A percentile compares a stretch with the other conserved stretches of the same genome.
phyloP scores from a whole-genome alignment of 306 rosid genomes.

The Rubus parviflorus region DNA sequence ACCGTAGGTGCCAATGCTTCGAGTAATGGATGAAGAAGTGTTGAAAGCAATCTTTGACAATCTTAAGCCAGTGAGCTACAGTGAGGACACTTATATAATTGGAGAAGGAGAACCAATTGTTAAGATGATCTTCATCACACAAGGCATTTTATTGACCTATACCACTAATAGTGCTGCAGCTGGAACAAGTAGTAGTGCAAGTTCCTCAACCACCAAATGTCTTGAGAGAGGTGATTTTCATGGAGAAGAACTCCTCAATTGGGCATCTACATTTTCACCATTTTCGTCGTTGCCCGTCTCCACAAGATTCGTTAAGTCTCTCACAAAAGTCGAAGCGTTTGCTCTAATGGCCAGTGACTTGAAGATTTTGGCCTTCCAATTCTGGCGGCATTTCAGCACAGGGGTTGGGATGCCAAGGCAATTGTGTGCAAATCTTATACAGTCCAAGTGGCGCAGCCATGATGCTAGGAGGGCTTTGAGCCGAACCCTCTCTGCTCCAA shows the following conservation, averaged over 20 bases:
- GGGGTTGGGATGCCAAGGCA: not conserved
- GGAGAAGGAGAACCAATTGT: not conserved
- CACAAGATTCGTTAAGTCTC: constrained; percentile 30
- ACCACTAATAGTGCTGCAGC: not conserved
- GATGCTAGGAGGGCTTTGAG: not conserved
- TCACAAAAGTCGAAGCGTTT: constrained; percentile 1
- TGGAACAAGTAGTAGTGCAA: not conserved
- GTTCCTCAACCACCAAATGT: not conserved
- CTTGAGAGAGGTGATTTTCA: not conserved
- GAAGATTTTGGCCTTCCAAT: not conserved
- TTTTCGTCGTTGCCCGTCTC: constrained; percentile 40
- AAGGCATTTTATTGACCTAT: not conserved
- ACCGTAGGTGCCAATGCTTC: not conserved
- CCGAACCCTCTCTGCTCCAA: not conserved
- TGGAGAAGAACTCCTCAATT: constrained; percentile 19
- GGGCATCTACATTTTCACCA: constrained; percentile 37
- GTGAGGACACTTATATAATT: not conserved
- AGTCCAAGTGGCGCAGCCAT: not conserved
- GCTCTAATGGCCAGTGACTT: not conserved
- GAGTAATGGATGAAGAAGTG: not conserved
- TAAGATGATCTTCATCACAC: constrained; percentile 1
- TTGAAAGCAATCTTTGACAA: not conserved
- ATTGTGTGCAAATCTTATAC: not conserved
- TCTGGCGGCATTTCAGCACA: not conserved
- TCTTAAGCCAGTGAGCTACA: not conserved